Evolutionary conservation across 2,329 filamentous ascomycete genomes (phyloP).

Genomic region (Scorias spongiosa): DNA sequence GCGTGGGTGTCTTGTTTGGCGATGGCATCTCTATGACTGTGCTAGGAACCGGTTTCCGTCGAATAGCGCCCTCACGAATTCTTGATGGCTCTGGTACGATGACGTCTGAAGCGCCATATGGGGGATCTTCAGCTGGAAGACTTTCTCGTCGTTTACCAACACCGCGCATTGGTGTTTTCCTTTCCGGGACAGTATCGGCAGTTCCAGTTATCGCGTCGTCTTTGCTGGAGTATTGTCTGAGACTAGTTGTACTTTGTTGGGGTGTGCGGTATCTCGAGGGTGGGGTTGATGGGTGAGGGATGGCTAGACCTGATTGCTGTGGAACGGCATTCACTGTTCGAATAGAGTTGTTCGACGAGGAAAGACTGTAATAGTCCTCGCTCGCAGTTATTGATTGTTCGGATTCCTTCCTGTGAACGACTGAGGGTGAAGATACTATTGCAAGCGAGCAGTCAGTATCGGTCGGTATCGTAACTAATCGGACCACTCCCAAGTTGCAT

Average conservation of each 20-base stretch:
- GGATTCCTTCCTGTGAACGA: slow-evolving; percentile 21
- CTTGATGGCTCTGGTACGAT: slow-evolving; percentile 2
- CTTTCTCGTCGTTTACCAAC: slow-evolving; percentile 15
- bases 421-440: slow-evolving; percentile 16
- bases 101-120: slow-evolving; percentile 3
- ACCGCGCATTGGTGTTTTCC: slow-evolving; percentile 20
- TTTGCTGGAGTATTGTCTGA: slow-evolving; percentile 2
- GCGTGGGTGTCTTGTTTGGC: background rate
- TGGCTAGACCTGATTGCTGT: slow-evolving; percentile 9
- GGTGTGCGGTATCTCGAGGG: slow-evolving; percentile 21
- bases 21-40: slow-evolving; percentile 14
- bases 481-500: too few relatives aligned
- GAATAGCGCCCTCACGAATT: slow-evolving; percentile 12
- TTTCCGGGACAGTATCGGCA: slow-evolving; percentile 5
- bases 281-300: slow-evolving; percentile 19
- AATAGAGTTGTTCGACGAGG: slow-evolving; percentile 17
- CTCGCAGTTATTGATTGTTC: slow-evolving; percentile 33
- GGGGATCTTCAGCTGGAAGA: background rate
- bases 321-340: slow-evolving; percentile 12
- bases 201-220: slow-evolving; percentile 1
- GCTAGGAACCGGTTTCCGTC: slow-evolving; percentile 21
- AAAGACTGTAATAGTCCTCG: slow-evolving; percentile 36
- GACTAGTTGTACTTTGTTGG: slow-evolving; percentile 13
- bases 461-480: background rate
- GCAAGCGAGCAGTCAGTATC: background rate